Evolutionary conservation across 495 filamentous ascomycete species (phyloP).

Genomic region (Penicillium cinerascens): DNA sequence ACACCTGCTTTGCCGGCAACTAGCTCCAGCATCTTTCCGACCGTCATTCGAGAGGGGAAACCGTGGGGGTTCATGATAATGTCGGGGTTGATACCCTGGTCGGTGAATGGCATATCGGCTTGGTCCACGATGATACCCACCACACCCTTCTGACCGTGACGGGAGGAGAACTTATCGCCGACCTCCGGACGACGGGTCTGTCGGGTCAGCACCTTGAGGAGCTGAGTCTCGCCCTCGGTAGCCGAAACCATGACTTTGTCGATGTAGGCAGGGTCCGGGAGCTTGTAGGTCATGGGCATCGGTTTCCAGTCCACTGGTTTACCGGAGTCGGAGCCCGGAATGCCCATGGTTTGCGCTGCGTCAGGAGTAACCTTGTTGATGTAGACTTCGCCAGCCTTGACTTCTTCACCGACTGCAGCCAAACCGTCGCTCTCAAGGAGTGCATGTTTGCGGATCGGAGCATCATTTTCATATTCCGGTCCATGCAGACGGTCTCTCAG

Average conservation of each 20-base stretch:
- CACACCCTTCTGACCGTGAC: slow-evolving; percentile 97
- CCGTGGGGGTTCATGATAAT: slow-evolving; percentile 99
- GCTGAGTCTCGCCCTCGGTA: slow-evolving; percentile 72
- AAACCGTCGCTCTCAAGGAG: slow-evolving; percentile 77
- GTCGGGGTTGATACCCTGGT: slow-evolving; percentile 84
- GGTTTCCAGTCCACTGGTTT: slow-evolving; percentile 56
- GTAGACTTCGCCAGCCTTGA: slow-evolving; percentile 73
- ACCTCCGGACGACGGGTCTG: slow-evolving; percentile 93
- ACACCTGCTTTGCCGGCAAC: slow-evolving; percentile 93
- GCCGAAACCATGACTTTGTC: slow-evolving; percentile 90
- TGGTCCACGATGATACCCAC: slow-evolving; percentile 94
- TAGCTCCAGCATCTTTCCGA: slow-evolving; percentile 96
- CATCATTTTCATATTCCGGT: slow-evolving; percentile 55
- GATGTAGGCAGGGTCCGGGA: slow-evolving; percentile 79
- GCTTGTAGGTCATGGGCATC: slow-evolving; percentile 73
- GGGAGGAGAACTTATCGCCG: slow-evolving; percentile 97
- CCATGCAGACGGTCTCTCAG: slow-evolving; percentile 68
- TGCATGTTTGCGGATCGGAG: slow-evolving; percentile 65
- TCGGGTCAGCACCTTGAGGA: slow-evolving; percentile 88
- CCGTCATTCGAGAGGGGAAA: slow-evolving; percentile 99
- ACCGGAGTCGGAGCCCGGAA: slow-evolving; percentile 60
- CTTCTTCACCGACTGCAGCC: slow-evolving; percentile 72
- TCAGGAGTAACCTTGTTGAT: slow-evolving; percentile 81
- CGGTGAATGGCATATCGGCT: slow-evolving; percentile 95
- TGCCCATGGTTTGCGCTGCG: slow-evolving; percentile 60